Percentiles rank a stretch among this genome's conserved stretches.
phyloP scores from a whole-genome alignment of 768 basidiomycete species.

The Tulasnella sp. region DNA sequence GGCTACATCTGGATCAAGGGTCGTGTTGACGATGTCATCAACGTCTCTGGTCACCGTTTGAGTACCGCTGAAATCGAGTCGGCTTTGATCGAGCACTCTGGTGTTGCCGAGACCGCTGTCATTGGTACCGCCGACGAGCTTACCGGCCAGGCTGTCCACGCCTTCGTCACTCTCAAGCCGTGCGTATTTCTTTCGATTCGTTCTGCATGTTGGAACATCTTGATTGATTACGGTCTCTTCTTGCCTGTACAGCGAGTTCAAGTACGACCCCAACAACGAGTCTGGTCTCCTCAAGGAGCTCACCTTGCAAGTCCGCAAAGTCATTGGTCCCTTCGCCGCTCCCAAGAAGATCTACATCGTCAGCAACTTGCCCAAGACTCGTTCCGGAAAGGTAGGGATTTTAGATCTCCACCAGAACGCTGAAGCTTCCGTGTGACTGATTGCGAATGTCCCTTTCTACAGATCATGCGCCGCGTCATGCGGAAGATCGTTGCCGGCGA shows the following conservation, averaged over 20 bases:
- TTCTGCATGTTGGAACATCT: not conserved
- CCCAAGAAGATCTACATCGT: slow-evolving; percentile 89
- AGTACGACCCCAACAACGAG: slow-evolving; percentile 64
- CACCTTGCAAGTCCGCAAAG: slow-evolving; percentile 89
- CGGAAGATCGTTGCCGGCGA: slow-evolving; percentile 94
- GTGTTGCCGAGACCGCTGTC: slow-evolving; percentile 94
- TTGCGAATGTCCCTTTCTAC: not conserved
- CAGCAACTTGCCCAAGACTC: slow-evolving; percentile 83
- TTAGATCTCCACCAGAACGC: not conserved
- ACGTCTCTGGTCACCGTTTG: slow-evolving; percentile 93
- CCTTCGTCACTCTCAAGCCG: slow-evolving; percentile 94
- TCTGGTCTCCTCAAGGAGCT: slow-evolving; percentile 72
- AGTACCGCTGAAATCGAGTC: slow-evolving; percentile 98
- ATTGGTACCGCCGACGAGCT: slow-evolving; percentile 81
- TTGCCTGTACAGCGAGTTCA: slow-evolving; percentile 66
- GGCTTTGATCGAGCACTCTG: slow-evolving; percentile 87
- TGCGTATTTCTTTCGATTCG: slow-evolving; percentile 35
- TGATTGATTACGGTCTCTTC: not conserved
- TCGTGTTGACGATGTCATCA: slow-evolving; percentile 95
- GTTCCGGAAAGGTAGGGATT: slow-evolving; percentile 74
- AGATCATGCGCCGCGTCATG: slow-evolving; percentile 94
- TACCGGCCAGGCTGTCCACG: slow-evolving; percentile 83
- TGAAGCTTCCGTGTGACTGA: not conserved
- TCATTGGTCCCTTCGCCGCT: slow-evolving; percentile 94
- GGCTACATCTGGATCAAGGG: slow-evolving; percentile 99